Evolutionary conservation across 345 rosid species (phyloP), one percentile per base, ranked within the genome.

Genomic region (Streptanthus diversifolius): DNA sequence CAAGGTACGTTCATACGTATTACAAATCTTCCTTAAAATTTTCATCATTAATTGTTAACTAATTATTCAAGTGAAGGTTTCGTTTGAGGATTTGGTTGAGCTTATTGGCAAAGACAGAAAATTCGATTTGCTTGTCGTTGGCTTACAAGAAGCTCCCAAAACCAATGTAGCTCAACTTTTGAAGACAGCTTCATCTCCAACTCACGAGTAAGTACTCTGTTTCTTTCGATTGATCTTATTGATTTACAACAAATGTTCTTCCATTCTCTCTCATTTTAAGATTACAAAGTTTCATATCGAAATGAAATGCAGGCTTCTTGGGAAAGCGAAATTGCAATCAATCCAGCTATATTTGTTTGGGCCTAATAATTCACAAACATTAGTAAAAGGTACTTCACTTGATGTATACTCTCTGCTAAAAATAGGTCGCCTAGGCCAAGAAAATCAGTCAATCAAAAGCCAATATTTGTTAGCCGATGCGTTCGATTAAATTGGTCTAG

Each of bases 121-220:
- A 3, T 77, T 71, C 4, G 76, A 77, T 77, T 58, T 77, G 60
- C 76, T 71, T 45, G 80, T 71, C 9, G 37, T 77, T 56, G 80
- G 80, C 30, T 32, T 77, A 24, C 80, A 77, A 71, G 76, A 77
- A 3, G 80, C 75, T 57, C 80, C 80, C 14, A 56, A 65, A 77
- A 37, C 55, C 24, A 71, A 70, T 40, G 63, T 77, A 29, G 14
- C 68, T 36, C 62, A 57, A 21, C 24, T 70, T 45, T 56, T 77
- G 62, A 40, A 64, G 62, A 71, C 72, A 48, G 80, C 72, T 39
- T 64, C 48, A 37, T 56, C 80, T 63, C 66, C 75, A 64, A 77
- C 72, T 47, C 72, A 77, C 47, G 72, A 11, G 80, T 77, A 71
- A 64, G 56, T 36, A 9, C 14, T 39, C 48, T 32, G 1, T 41